Conservation (phyloP, 1,139 yeast genomes). For the Yamadazyma jaroonii region DNA sequence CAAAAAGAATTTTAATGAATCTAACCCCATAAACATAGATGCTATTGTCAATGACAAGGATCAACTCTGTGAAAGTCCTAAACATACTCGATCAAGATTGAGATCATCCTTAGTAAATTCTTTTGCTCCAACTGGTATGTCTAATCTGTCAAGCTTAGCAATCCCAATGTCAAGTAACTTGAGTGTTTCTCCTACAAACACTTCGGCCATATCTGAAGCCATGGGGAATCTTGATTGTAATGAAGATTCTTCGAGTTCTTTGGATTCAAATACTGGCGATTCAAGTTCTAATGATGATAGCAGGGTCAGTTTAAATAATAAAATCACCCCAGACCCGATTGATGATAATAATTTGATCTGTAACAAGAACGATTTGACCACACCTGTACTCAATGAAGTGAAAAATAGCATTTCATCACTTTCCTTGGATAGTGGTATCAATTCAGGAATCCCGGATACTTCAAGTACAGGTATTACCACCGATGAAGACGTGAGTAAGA, state of each 20-base stretch:
- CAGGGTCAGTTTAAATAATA: not conserved
- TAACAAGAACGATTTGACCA: not conserved
- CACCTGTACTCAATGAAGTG: not conserved
- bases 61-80: constrained; percentile 6
- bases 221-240: not conserved
- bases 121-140: constrained; percentile 13
- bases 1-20: constrained; percentile 1
- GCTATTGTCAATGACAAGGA: constrained; percentile 17
- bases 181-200: constrained; percentile 5
- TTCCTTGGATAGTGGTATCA: constrained; percentile 7
- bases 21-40: constrained; percentile 20
- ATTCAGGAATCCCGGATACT: constrained; percentile 10
- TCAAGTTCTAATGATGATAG: constrained; percentile 1
- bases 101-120: constrained; percentile 15
- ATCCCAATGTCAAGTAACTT: constrained; percentile 1
- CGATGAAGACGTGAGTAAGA: constrained; percentile 8
- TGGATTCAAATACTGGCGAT: constrained; percentile 2
- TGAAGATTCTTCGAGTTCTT: constrained; percentile 5
- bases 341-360: not conserved
- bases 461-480: constrained; percentile 13
- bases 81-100: constrained; percentile 10
- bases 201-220: constrained; percentile 3
- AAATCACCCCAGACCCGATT: constrained; percentile 1
- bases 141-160: constrained; percentile 3
- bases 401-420: constrained; percentile 4